Conservation (phyloP, 1,284 basidiomycete genomes). For the Cryptococcus sp. region DNA sequence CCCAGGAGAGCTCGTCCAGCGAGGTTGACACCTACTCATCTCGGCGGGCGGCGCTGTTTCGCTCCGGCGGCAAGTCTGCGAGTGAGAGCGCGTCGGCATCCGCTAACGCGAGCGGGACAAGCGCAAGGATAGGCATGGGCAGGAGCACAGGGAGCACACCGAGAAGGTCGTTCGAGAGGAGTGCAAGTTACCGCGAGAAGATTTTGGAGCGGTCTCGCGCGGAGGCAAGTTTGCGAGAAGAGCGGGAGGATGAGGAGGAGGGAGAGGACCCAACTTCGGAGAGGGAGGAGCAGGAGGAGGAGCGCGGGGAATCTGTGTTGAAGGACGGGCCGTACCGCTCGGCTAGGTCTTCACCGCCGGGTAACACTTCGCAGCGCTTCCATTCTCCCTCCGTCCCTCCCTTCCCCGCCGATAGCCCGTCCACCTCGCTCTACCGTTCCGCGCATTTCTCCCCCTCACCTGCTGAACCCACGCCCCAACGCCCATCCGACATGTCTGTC, state of each 20-base stretch:
- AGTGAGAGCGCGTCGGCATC: neutral
- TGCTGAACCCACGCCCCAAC: neutral
- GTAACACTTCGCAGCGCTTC: neutral
- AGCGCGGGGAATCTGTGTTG: neutral
- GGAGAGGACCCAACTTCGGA: neutral
- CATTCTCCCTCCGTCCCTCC: neutral
- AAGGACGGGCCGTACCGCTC: too few relatives aligned
- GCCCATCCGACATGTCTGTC: slow-evolving; percentile 7
- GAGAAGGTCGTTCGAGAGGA: neutral
- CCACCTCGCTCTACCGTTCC: neutral
- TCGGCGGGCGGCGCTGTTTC: slow-evolving; percentile 27
- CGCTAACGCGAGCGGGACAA: too few relatives aligned
- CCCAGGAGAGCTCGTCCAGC: slow-evolving; percentile 12
- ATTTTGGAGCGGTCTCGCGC: too few relatives aligned
- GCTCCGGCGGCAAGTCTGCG: slow-evolving; percentile 18
- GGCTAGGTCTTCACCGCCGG: too few relatives aligned
- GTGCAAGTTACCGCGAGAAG: neutral
- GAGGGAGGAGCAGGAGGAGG: neutral
- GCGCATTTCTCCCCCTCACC: neutral
- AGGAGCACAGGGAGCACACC: neutral
- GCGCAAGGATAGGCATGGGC: too few relatives aligned
- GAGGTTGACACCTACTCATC: slow-evolving; percentile 23
- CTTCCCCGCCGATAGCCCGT: neutral
- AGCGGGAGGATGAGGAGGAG: neutral
- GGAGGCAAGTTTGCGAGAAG: neutral